Conservation (phyloP, 192 early-diverging fungal genomes). For the Umbelopsis sp. region DNA sequence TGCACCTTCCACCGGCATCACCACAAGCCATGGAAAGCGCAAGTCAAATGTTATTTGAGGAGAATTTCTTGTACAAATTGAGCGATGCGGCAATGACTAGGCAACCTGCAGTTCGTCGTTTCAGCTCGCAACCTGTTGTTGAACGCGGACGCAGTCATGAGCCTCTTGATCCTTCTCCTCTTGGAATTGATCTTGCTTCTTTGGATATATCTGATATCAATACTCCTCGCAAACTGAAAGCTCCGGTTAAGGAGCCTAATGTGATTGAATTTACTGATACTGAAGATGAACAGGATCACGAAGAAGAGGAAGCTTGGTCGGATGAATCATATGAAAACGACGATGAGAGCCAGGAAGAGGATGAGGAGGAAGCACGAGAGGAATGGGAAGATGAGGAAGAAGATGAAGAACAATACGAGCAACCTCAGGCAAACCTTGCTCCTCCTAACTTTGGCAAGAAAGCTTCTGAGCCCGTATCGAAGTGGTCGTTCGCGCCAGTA, state of each 20-base stretch:
- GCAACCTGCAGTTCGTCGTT: neutral
- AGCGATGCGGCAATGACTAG: neutral
- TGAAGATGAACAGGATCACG: neutral
- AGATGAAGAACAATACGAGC: neutral
- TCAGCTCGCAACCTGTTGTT: conserved; percentile 4
- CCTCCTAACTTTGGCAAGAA: too few species aligned
- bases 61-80: neutral
- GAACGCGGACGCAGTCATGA: neutral
- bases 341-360: neutral
- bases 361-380: neutral
- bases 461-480: neutral
- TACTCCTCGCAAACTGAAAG: neutral
- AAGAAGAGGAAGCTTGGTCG: neutral
- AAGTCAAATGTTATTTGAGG: neutral
- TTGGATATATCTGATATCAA: conserved; percentile 17
- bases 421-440: neutral
- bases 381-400: neutral
- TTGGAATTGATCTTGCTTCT: conserved; percentile 3
- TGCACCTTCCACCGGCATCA: neutral
- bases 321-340: neutral
- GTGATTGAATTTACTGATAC: neutral
- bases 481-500: neutral
- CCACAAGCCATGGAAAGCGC: conserved; percentile 2
- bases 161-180: conserved; percentile 8
- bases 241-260: neutral